Conservation (phyloP, 1,284 basidiomycete genomes). For the Pterulicium gracile region DNA sequence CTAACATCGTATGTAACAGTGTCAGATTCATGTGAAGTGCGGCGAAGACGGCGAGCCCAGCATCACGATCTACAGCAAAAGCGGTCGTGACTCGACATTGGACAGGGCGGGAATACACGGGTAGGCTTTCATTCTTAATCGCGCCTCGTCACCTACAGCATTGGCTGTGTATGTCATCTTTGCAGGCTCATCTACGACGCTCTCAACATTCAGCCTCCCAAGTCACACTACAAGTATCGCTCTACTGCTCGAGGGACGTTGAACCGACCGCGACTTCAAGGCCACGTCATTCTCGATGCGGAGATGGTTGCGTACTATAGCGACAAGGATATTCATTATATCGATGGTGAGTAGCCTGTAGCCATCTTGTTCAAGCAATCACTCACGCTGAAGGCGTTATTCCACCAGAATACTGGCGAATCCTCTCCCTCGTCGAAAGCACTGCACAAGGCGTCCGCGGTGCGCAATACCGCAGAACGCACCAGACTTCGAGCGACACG, state of each 20-base stretch:
- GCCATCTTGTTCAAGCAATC: no score
- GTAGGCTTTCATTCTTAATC: slow-evolving; percentile 25
- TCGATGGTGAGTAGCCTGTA: slow-evolving; percentile 44
- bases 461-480: slow-evolving; percentile 1
- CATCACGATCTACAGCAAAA: slow-evolving; percentile 80
- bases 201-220: slow-evolving; percentile 31
- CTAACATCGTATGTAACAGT: not conserved
- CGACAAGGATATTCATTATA: slow-evolving; percentile 23
- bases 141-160: not conserved
- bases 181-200: slow-evolving; percentile 51
- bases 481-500: slow-evolving; percentile 11
- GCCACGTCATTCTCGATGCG: slow-evolving; percentile 66
- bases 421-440: slow-evolving; percentile 41
- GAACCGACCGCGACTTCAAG: slow-evolving; percentile 16
- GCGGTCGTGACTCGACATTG: slow-evolving; percentile 65
- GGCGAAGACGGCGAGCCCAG: slow-evolving; percentile 22
- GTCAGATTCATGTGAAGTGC: slow-evolving; percentile 71
- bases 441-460: slow-evolving; percentile 44
- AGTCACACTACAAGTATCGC: no score
- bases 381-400: no score
- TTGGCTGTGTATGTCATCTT: slow-evolving; percentile 2
- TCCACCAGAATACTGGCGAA: slow-evolving; percentile 63
- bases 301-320: slow-evolving; percentile 82
- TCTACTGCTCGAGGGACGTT: slow-evolving; percentile 5
- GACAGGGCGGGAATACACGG: slow-evolving; percentile 62